These are phyloP conservation scores for Rhododendron ferrugineum DNA, from an alignment of 148 eudicot genomes.

Conservation along the genomic window DNA sequence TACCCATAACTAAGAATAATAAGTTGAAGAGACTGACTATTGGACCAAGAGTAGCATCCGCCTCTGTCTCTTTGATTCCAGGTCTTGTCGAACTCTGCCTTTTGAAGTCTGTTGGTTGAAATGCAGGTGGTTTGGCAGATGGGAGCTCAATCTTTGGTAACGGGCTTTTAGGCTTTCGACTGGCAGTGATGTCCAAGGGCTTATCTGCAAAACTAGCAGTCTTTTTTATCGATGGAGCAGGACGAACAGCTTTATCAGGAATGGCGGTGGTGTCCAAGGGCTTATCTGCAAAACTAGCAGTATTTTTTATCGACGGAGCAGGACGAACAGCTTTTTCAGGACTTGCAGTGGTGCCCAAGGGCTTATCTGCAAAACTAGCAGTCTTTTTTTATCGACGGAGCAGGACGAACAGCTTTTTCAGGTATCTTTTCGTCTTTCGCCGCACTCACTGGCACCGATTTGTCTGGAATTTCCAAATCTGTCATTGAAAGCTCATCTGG, in stretches of 20 bases:
- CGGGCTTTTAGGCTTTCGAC: slow-evolving; percentile 17
- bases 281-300: slow-evolving; percentile 35
- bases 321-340: slow-evolving; percentile 39
- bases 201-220: slow-evolving; percentile 35
- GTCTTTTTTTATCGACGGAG: slow-evolving; percentile 39
- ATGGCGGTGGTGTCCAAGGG: slow-evolving; percentile 8
- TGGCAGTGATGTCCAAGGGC: background rate
- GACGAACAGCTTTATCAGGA: slow-evolving; percentile 40
- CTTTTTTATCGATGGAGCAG: slow-evolving; percentile 36
- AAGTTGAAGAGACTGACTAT: background rate
- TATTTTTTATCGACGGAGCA: slow-evolving; percentile 23
- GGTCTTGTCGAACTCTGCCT: slow-evolving; percentile 19
- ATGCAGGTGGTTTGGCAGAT: slow-evolving; percentile 18
- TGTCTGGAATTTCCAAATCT: slow-evolving; percentile 17
- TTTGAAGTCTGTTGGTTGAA: slow-evolving; percentile 23
- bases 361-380: slow-evolving; percentile 32
- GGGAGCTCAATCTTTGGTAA: slow-evolving; percentile 24
- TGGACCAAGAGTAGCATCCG: slow-evolving; percentile 24
- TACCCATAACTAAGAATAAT: background rate
- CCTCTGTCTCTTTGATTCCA: slow-evolving; percentile 26
- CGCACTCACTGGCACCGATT: slow-evolving; percentile 4
- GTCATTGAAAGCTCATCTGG: slow-evolving; percentile 26
- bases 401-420: slow-evolving; percentile 36
- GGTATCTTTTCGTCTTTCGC: slow-evolving; percentile 25
- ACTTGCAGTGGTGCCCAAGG: background rate